A percentile compares a stretch with the other conserved stretches of the same genome.
Conservation (phyloP, 176 grass and related monocot species). For the Juncus inflexus region DNA sequence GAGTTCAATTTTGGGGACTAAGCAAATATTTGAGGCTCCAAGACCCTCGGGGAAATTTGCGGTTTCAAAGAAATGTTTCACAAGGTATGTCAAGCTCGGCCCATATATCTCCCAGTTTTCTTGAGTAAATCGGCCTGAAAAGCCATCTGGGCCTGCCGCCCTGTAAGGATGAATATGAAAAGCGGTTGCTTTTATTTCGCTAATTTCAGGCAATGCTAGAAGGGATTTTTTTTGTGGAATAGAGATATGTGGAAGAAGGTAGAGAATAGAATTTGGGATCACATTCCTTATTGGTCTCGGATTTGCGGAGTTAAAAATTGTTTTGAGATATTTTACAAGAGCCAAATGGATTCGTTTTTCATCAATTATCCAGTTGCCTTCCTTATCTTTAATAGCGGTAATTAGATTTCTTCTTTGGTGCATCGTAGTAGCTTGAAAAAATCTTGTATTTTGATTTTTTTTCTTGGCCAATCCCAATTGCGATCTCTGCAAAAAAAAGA, state of each 20-base stretch:
- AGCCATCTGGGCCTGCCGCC: neutral
- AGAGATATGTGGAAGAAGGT: neutral
- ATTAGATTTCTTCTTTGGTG: neutral
- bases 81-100: neutral
- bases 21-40: neutral
- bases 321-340: neutral
- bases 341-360: neutral
- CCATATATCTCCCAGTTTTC: neutral
- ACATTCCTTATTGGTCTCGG: neutral
- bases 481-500: no score
- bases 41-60: neutral
- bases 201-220: neutral
- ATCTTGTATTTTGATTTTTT: no score
- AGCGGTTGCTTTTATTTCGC: neutral
- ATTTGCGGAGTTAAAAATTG: neutral
- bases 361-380: neutral
- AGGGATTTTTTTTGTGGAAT: neutral
- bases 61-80: neutral
- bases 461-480: no score
- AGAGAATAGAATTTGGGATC: neutral
- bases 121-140: neutral
- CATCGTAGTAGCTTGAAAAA: no score
- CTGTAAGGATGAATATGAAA: neutral
- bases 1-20: neutral
- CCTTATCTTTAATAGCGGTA: neutral